Percentiles rank a stretch among this genome's conserved stretches.
These are phyloP conservation scores for Patellaria atrata DNA, from an alignment of 495 filamentous ascomycete species.

Conservation along the genomic window DNA sequence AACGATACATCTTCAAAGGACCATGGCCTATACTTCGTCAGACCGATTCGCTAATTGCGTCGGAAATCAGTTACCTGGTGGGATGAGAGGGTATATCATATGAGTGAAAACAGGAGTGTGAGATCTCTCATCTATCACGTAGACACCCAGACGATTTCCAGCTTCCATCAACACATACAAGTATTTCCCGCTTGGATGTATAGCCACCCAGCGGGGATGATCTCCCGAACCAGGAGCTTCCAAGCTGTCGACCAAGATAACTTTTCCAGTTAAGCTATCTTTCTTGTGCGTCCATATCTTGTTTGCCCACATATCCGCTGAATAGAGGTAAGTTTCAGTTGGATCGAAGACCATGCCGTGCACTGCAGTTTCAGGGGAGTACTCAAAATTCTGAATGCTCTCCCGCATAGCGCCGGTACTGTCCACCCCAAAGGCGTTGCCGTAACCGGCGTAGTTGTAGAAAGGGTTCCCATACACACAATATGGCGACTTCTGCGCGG, in stretches of 20 bases:
- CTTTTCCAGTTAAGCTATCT: slow-evolving; percentile 41
- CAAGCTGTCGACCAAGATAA: slow-evolving; percentile 52
- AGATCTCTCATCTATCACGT: slow-evolving; percentile 60
- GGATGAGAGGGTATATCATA: slow-evolving; percentile 61
- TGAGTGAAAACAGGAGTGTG: slow-evolving; percentile 73
- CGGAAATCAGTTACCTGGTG: slow-evolving; percentile 42
- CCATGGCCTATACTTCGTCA: no score
- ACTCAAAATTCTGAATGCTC: slow-evolving; percentile 70
- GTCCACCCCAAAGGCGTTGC: slow-evolving; percentile 62
- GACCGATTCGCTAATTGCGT: no score
- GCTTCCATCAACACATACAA: slow-evolving; percentile 78
- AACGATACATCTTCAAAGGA: slow-evolving; percentile 50
- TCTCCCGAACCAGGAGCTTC: slow-evolving; percentile 56
- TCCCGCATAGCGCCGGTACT: slow-evolving; percentile 43
- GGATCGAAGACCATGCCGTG: slow-evolving; percentile 85
- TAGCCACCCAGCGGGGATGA: slow-evolving; percentile 74
- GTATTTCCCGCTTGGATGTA: slow-evolving; percentile 60
- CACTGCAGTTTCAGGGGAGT: slow-evolving; percentile 57
- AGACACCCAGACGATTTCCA: slow-evolving; percentile 64
- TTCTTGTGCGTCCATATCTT: slow-evolving; percentile 79
- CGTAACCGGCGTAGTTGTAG: slow-evolving; percentile 67
- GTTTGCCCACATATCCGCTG: slow-evolving; percentile 69
- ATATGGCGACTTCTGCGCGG: slow-evolving; percentile 60
- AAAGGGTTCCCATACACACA: slow-evolving; percentile 77
- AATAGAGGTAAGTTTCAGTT: slow-evolving; percentile 72